Base-by-base conservation (phyloP, 495 filamentous ascomycete genomes). In the Cudoniella acicularis region DNA sequence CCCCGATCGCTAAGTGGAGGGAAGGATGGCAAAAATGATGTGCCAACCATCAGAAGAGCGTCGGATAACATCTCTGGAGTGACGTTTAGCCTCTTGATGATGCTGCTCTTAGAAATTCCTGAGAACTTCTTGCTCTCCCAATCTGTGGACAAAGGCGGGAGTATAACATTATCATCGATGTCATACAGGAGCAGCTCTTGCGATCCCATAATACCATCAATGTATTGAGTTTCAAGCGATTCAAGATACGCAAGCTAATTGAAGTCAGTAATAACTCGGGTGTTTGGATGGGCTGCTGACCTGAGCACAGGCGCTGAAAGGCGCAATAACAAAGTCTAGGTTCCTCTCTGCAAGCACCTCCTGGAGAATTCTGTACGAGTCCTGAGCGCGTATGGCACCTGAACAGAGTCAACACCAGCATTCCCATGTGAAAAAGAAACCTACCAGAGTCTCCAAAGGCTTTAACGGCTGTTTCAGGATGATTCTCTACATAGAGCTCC, bases 261-360 rank as follows among this genome's bases (percentile, higher is more conserved):
- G 16, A 46, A 11, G 21, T 52, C 25, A 57, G 27, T 40, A 9
- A 26, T 62, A 43, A 57, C 57, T 22, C 4, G 24, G 23, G 10
- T 22, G 22, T 36, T 13, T 9, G 2, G 11, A 22, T 21, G 26
- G 47, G 23, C 23, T 43, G 22, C 42, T 62, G 73, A 96, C 91
- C 83, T 98, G 93, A 50, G 91, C 89, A 60, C 88, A 86, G 46
- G 93, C 90, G 66, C 86, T 89, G 72, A 92, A 97, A 2, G 94
- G 95, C 13, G 95, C 88, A 51, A 96, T 89, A 51, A 90, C 81
- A 69, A 92, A 96, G 40, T 89, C 79, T 43, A 96, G 75, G 3
- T 79, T 79, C 56, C 85, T 79, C 54, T 88, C 78, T 56, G 78
- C 73, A 27, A 98, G 78, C 27, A 91, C 84, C 41, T 79, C 75